These are phyloP conservation scores for Aspergillus saccharolyticus DNA, from an alignment of 495 filamentous ascomycete genomes.

Conservation along the genomic window DNA sequence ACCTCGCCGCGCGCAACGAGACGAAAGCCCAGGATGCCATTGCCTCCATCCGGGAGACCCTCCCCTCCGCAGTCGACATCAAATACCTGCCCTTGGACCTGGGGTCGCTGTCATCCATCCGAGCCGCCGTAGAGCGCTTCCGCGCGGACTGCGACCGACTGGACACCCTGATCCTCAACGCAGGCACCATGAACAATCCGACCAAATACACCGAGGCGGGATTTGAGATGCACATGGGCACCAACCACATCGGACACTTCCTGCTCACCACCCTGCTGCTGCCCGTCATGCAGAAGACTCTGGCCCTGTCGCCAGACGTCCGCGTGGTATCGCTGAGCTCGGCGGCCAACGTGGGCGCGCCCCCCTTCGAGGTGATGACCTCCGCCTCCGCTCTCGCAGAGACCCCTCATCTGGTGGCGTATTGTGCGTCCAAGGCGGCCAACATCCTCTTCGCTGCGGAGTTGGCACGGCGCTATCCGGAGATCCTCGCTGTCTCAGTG, in stretches of 20 bases:
- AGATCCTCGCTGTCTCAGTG: conserved; percentile 51
- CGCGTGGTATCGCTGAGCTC: conserved; percentile 21
- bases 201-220: conserved; percentile 50
- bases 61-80: conserved; percentile 42
- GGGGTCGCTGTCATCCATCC: conserved; percentile 48
- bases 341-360: conserved; percentile 44
- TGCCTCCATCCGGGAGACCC: conserved; percentile 38
- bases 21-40: conserved; percentile 50
- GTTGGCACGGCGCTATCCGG: conserved; percentile 53
- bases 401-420: conserved; percentile 29
- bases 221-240: conserved; percentile 68
- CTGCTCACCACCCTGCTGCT: conserved; percentile 60
- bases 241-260: conserved; percentile 66
- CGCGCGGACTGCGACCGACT: conserved; percentile 42
- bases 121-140: conserved; percentile 43
- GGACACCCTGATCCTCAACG: conserved; percentile 67
- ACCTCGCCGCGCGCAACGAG: conserved; percentile 55
- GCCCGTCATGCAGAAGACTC: conserved; percentile 44
- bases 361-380: conserved; percentile 45
- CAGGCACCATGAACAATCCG: conserved; percentile 58
- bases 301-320: conserved; percentile 27
- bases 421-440: conserved; percentile 59
- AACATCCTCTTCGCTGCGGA: conserved; percentile 59
- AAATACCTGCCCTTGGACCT: conserved; percentile 49
- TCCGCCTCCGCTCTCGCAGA: conserved; percentile 14